phyloP scores from a whole-genome alignment of 1,139 yeast species.

The Arxiozyma slooffiae region DNA sequence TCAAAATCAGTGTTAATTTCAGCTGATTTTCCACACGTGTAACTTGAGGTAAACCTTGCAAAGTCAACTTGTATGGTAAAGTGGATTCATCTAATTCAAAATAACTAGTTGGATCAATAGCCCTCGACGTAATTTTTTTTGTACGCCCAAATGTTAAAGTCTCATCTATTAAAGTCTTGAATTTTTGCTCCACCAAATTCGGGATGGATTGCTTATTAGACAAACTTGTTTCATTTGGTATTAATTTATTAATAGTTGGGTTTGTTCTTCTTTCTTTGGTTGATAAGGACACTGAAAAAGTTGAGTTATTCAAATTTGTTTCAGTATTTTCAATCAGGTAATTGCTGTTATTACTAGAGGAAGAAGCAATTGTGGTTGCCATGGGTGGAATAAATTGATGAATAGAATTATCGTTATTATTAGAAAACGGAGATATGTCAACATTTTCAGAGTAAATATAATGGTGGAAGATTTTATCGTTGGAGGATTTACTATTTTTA shows the following conservation, averaged over 20 bases:
- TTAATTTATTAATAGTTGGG: too few species aligned
- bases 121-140: conserved; percentile 1
- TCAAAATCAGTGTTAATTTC: conserved; percentile 55
- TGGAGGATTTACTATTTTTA: not conserved
- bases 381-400: not conserved
- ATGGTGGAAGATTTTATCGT: not conserved
- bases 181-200: conserved; percentile 1
- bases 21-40: conserved; percentile 95
- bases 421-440: not conserved
- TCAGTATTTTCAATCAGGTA: not conserved
- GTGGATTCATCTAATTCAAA: conserved; percentile 27
- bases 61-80: conserved; percentile 49
- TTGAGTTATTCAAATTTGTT: not conserved
- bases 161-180: conserved; percentile 17
- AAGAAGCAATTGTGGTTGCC: not conserved
- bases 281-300: not conserved
- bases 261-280: too few species aligned
- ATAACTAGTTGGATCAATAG: conserved; percentile 1
- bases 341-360: not conserved
- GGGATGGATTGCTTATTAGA: not conserved
- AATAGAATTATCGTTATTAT: not conserved
- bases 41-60: conserved; percentile 59
- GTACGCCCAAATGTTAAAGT: conserved; percentile 24
- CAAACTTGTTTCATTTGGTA: not conserved
- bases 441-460: not conserved